Evolutionary conservation across 768 basidiomycete genomes (phyloP), one percentile per base, ranked within the genome.

Genomic region (Pleurotus ostreatus): DNA sequence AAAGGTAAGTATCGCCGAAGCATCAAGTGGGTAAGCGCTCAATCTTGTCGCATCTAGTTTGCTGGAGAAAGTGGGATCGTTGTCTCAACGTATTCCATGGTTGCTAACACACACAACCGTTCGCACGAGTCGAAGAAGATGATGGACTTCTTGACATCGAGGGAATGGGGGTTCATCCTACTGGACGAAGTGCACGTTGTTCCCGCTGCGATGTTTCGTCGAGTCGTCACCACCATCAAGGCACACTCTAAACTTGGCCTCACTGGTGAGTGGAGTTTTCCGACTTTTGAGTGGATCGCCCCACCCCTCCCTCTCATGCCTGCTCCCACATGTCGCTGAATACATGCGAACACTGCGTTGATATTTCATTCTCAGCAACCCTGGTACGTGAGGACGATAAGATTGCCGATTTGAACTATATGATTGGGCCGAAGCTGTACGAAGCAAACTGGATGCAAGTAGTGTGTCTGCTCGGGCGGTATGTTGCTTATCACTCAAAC

Each of bases 81-180:
- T 30, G 89, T 99, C 22, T 98, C 96, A 30, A 98, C 97, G 9
- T 99, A 99, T 69, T 98, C 96, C 3, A 99, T 99, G 97, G 95
- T 99, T 51, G 96, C 97, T 26, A 98, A 98, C 68, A 97, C 94
- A 2, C 92, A 94, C 65, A 97, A 98, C 69, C 85, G 97, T 61
- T 97, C 97, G n/a, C 94, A 98, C 68, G 94, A 96, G 66, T 92
- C 97, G 15, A 94, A 97, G 76, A 97, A 98, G 77, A 98, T 98
- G 92, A 99, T 99, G 97, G 95, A 99, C 62, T 99, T 98, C 67
- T 71, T 99, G 45, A 93, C 93, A 25, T 94, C 93, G n/a, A 79
- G 96, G 54, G 97, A 99, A 71, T 99, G 97, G 97, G 97, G 97
- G 7, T 98, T 98, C 72, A 90, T 99, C 60, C 77, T 99, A 16